A percentile compares a stretch with the other conserved stretches of the same genome.
Conservation (phyloP, 352 stramenopile species). For the Elongisporangium anandrum region DNA sequence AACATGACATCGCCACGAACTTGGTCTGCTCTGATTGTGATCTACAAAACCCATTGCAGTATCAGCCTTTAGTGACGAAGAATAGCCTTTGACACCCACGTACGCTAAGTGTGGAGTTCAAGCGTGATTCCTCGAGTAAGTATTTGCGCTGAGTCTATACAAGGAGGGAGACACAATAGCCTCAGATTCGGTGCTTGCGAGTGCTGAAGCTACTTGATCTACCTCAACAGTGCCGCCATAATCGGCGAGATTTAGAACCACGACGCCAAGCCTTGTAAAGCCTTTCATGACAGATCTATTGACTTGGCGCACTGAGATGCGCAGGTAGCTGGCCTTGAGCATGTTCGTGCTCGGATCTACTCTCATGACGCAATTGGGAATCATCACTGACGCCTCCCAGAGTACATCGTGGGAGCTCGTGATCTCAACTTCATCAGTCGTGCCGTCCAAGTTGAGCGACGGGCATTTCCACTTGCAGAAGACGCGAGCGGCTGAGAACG, state of each 20-base stretch:
- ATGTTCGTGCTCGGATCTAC: constrained; percentile 19
- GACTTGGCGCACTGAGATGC: constrained; percentile 27
- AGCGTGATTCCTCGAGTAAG: constrained; percentile 25
- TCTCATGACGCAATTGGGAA: constrained; percentile 17
- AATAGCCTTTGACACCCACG: neutral
- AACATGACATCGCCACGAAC: constrained; percentile 31
- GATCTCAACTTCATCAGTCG: constrained; percentile 16
- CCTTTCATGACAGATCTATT: constrained; percentile 5
- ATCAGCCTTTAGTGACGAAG: neutral
- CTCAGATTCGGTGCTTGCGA: neutral
- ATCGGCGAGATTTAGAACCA: constrained; percentile 28
- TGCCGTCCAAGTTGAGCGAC: constrained; percentile 2
- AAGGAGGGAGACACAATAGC: neutral
- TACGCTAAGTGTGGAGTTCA: constrained; percentile 37
- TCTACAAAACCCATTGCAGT: constrained; percentile 6
- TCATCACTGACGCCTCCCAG: constrained; percentile 16
- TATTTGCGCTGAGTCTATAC: constrained; percentile 15
- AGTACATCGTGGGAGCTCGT: constrained; percentile 19
- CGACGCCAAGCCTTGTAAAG: constrained; percentile 18
- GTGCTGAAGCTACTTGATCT: neutral
- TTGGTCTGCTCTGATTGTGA: constrained; percentile 24
- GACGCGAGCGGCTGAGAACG: constrained; percentile 19
- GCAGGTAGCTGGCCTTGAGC: constrained; percentile 19
- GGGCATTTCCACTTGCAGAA: constrained; percentile 34
- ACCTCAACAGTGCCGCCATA: constrained; percentile 22